Evolutionary conservation across 495 filamentous ascomycete species (phyloP).

Genomic region (Xylaria curta): DNA sequence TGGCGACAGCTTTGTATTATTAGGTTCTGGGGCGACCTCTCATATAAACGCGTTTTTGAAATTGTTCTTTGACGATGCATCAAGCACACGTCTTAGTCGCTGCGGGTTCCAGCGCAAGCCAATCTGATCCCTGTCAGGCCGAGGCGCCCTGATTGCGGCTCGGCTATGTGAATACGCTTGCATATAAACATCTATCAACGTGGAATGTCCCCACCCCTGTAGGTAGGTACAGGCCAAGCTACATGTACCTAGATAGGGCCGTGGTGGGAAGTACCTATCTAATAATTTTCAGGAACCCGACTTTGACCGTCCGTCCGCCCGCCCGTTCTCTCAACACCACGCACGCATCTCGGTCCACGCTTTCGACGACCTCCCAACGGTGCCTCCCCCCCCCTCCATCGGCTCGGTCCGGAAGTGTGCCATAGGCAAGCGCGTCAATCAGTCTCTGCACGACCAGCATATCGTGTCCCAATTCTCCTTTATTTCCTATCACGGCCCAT

Average conservation of each 20-base stretch:
- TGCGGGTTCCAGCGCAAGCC: slow-evolving; percentile 10
- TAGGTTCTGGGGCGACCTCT: not conserved
- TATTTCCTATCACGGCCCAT: slow-evolving; percentile 21
- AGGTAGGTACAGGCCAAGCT: not conserved
- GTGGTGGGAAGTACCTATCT: not conserved
- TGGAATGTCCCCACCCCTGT: not conserved
- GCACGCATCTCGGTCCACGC: slow-evolving; percentile 20
- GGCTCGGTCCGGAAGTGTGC: not conserved
- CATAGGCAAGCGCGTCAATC: not conserved
- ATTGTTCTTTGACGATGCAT: slow-evolving; percentile 20
- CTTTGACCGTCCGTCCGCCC: slow-evolving; percentile 20
- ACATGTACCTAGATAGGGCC: not conserved
- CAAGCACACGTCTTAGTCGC: slow-evolving; percentile 21
- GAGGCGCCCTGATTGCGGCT: not conserved
- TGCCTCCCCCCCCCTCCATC: not conserved
- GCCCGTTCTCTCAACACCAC: slow-evolving; percentile 11
- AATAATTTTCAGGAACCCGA: slow-evolving; percentile 28
- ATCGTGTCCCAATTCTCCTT: slow-evolving; percentile 26
- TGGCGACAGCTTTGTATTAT: slow-evolving; percentile 11
- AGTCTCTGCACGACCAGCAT: not conserved
- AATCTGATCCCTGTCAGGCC: slow-evolving; percentile 20
- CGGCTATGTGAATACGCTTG: not conserved
- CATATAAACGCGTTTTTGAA: slow-evolving; percentile 8
- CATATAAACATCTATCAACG: not conserved
- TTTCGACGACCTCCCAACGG: not conserved